Evolutionary conservation across 1,139 yeast genomes (phyloP), one percentile per base, ranked within the genome.

Genomic region (Barnettozyma hawaiiensis): DNA sequence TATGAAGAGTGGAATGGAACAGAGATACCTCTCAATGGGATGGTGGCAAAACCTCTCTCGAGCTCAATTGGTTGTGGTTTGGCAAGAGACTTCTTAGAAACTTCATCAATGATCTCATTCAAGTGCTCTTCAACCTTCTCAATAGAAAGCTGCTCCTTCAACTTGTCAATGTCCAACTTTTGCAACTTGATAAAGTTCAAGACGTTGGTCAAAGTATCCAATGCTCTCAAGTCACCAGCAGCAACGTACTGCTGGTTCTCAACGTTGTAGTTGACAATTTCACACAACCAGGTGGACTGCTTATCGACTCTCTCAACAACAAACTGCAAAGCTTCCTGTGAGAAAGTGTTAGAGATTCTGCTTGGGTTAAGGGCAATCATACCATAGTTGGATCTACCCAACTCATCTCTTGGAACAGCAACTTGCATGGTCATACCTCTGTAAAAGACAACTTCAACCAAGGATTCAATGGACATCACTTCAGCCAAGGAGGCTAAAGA

Each of bases 361-460:
- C 95, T 77, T 60, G 99, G 99, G 71, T 94, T 92, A 47, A 92
- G 92, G 41, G 99, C 98, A 73, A 89, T 80, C 99, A 92, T 92
- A 74, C 98, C 97, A 62, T 92, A 92, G 73, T 94, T 92, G 48
- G 98, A 92, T 71, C 98, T 84, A 41, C 99, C 99, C 41, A 70
- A 64, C 46, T 81, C 77, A 68, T 92, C 99, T 71, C 99, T 82
- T 62, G 97, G 97, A 53, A 92, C 99, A 37, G 98, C 98, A 53
- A 92, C 98, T 75, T 92, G 98, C 98, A 92, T 92, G 39, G 99
- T 92, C 98, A 92, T 92, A 77, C 99, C 99, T 75, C 99, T 82
- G 77, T 92, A 94, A 77, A 92, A 92, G 38, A 92, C 98, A 65
- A 92, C 96, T 66, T 92, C 99, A 46, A 92, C 98, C 58, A 92